Evolutionary conservation across 331 rosid genomes (phyloP).

Genomic region (Pyracantha coccinea): DNA sequence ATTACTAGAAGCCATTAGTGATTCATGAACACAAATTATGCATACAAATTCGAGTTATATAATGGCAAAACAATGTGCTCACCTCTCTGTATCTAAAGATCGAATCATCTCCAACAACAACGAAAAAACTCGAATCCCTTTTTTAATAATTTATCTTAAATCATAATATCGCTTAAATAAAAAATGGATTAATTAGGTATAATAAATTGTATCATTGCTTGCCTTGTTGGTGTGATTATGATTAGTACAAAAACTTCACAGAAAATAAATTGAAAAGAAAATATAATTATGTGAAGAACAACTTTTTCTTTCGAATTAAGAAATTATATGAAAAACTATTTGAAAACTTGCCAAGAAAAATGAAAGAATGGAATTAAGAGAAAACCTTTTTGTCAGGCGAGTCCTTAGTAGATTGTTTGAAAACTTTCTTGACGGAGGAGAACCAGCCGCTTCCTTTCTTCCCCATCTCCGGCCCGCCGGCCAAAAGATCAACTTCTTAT

Average conservation of each 20-base stretch:
- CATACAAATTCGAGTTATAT: background rate
- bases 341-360: too few species aligned
- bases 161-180: too few species aligned
- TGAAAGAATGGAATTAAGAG: background rate
- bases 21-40: background rate
- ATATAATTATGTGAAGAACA: background rate
- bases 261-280: background rate
- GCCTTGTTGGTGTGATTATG: background rate
- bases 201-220: too few species aligned
- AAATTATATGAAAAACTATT: too few species aligned
- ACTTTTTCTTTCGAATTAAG: too few species aligned
- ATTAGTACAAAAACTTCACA: background rate
- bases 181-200: too few species aligned
- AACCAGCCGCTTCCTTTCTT: constrained; percentile 87
- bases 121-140: too few species aligned
- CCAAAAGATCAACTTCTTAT: background rate
- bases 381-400: constrained; percentile 48
- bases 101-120: too few species aligned
- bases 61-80: too few species aligned
- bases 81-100: too few species aligned
- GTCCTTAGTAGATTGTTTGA: constrained; percentile 63
- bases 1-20: background rate
- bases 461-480: constrained; percentile 49
- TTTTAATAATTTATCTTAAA: too few species aligned
- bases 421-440: constrained; percentile 81